Conservation (phyloP, 495 filamentous ascomycete genomes). For the Trichocladium uniseriatum region DNA sequence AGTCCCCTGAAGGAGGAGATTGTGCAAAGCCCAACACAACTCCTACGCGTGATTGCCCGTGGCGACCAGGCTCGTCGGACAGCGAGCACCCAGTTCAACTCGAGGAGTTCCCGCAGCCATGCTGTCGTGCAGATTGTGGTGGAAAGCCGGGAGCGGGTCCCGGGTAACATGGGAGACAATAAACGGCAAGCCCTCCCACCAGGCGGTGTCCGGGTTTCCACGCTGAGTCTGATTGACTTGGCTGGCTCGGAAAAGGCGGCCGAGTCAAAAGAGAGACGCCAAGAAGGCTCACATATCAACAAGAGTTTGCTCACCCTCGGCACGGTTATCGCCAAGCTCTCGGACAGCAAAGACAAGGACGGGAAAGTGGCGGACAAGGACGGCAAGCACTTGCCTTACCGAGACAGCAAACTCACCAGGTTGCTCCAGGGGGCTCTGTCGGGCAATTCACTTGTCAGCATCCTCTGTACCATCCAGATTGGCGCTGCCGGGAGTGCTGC, state of each 20-base stretch:
- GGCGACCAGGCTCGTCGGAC: conserved; percentile 85
- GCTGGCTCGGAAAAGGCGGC: conserved; percentile 94
- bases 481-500: conserved; percentile 56
- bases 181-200: conserved; percentile 72
- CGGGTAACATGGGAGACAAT: conserved; percentile 44
- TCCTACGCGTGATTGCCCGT: conserved; percentile 87
- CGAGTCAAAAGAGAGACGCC: conserved; percentile 86
- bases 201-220: conserved; percentile 91
- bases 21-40: conserved; percentile 92
- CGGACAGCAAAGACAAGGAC: conserved; percentile 74
- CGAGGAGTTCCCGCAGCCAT: conserved; percentile 92
- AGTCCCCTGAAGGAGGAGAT: conserved; percentile 96
- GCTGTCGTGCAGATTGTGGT: conserved; percentile 98
- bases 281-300: conserved; percentile 97
- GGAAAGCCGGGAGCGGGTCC: conserved; percentile 81
- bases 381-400: conserved; percentile 84
- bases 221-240: conserved; percentile 89
- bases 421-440: conserved; percentile 87
- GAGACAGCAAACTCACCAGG: conserved; percentile 93
- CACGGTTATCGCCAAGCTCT: conserved; percentile 82
- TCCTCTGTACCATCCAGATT: conserved; percentile 89
- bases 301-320: conserved; percentile 92
- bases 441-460: conserved; percentile 89
- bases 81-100: conserved; percentile 91
- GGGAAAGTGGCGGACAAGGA: conserved; percentile 67